Evolutionary conservation across 108 stramenopile species (phyloP).

Genomic region (Cyclotella cryptica): DNA sequence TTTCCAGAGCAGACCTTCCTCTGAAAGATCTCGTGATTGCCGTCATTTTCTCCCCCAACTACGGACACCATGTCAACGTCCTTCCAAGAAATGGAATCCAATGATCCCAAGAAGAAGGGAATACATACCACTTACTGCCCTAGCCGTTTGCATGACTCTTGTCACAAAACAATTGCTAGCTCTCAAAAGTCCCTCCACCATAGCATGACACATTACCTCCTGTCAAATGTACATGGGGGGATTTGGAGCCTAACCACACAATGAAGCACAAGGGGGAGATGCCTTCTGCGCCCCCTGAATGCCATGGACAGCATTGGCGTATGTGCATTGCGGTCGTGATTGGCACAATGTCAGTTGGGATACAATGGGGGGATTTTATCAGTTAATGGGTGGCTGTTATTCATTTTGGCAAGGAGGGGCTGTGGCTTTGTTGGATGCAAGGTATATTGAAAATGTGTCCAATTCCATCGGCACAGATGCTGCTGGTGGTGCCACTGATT

Average conservation of each 20-base stretch:
- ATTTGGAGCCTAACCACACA: conserved; percentile 92
- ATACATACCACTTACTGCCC: no score
- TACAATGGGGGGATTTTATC: conserved; percentile 98
- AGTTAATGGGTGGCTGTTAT: conserved; percentile 99
- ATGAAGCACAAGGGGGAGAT: conserved; percentile 99
- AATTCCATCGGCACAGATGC: neutral
- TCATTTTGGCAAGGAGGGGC: conserved; percentile 99
- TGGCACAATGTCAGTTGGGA: conserved; percentile 84
- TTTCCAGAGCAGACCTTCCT: no score
- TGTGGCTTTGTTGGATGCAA: conserved; percentile 70
- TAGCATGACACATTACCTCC: conserved; percentile 50
- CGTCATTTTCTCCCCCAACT: no score
- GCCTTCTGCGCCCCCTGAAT: conserved; percentile 90
- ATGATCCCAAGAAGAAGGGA: no score
- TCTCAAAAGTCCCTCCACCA: no score
- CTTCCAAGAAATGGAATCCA: no score
- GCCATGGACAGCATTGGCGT: conserved; percentile 54
- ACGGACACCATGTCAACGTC: no score
- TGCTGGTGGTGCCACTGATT: conserved; percentile 18
- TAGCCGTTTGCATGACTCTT: no score
- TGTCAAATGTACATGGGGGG: conserved; percentile 99
- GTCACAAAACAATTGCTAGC: no score
- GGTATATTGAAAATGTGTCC: conserved; percentile 14
- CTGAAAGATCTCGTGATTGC: no score
- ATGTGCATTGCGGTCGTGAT: conserved; percentile 78